Conservation (phyloP, 1,284 basidiomycete species). For the Trametes pubescens region DNA sequence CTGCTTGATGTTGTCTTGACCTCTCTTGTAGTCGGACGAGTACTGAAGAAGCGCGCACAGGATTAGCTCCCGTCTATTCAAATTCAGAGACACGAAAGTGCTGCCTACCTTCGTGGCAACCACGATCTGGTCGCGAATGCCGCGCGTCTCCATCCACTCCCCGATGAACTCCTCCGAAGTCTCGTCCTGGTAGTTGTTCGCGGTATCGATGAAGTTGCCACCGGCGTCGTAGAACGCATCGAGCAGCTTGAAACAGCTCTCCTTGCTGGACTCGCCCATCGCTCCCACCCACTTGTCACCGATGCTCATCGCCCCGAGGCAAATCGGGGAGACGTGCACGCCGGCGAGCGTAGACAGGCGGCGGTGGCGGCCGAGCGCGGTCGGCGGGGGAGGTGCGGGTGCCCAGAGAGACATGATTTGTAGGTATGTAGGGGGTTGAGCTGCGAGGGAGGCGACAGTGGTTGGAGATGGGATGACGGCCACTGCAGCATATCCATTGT, state of each 20-base stretch:
- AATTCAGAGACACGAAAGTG: too few relatives aligned
- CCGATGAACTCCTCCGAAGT: conserved; percentile 62
- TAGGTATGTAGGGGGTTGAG: too few relatives aligned
- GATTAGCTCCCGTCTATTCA: not conserved
- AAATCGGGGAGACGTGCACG: conserved; percentile 55
- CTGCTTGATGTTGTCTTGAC: conserved; percentile 30
- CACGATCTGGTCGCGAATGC: conserved; percentile 61
- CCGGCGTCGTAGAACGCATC: conserved; percentile 39
- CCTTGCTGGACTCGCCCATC: conserved; percentile 47
- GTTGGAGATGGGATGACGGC: too few relatives aligned
- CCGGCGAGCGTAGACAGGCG: conserved; percentile 47
- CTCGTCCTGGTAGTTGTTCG: conserved; percentile 49
- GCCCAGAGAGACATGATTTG: not conserved
- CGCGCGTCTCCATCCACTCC: conserved; percentile 61
- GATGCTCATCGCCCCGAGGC: conserved; percentile 58
- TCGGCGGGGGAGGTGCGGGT: conserved; percentile 5
- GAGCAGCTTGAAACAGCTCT: conserved; percentile 51
- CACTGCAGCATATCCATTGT: too few relatives aligned
- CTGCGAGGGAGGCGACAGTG: too few relatives aligned
- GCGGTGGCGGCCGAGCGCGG: conserved; percentile 52
- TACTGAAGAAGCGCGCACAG: conserved; percentile 5
- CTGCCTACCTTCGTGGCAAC: conserved; percentile 58
- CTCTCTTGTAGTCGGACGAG: conserved; percentile 35
- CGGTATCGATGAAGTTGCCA: conserved; percentile 66
- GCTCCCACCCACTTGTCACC: conserved; percentile 50